Base-by-base conservation (phyloP, 2,329 filamentous ascomycete species). In the Ceratocystiopsis brevicomis region DNA sequence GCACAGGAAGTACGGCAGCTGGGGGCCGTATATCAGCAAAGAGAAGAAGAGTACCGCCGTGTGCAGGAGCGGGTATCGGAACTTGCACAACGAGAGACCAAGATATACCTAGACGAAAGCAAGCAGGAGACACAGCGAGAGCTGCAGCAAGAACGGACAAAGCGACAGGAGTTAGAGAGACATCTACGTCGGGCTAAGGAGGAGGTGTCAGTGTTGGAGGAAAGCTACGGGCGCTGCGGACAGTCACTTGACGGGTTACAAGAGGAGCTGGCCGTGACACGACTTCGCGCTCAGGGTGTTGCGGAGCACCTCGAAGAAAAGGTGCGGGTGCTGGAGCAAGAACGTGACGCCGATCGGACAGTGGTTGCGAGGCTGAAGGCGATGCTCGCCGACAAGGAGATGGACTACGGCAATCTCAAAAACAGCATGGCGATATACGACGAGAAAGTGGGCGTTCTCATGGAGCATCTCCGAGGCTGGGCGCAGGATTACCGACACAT, bases 71-170 rank as follows among this genome's bases (percentile, higher is more conserved):
- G 42, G 16, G 42, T 44, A 0, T 36, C 37, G 4, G 43, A 48
- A 0, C 35, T 46, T 19, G 46, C 48, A 2, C 21, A 34, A 3
- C 38, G 39, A 18, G 48, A 50, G 21, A 39, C 44, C 3, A 41
- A 15, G 19, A 13, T 36, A 18, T 21, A 11, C 5, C 25, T 49
- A 1, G 48, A 50, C 18, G 44, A 44, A 9, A 42, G 37, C 43
- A 42, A 38, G 12, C 21, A 44, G 1, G 44, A 45, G 17, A 34
- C 37, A 9, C 32, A 42, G 17, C 43, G 40, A 8, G 46, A 46
- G 13, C 45, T 51, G 3, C 47, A 49, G 14, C 44, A 46, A 38
- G 48, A 47, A 25, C 45, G 46, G 1, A 1, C 25, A 3, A 51
- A 46, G 35, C 36, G 48, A 4, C 46, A 47, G 34, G 34, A 33